Evolutionary conservation across 345 rosid genomes (phyloP).

Genomic region (Lepidium didymum): DNA sequence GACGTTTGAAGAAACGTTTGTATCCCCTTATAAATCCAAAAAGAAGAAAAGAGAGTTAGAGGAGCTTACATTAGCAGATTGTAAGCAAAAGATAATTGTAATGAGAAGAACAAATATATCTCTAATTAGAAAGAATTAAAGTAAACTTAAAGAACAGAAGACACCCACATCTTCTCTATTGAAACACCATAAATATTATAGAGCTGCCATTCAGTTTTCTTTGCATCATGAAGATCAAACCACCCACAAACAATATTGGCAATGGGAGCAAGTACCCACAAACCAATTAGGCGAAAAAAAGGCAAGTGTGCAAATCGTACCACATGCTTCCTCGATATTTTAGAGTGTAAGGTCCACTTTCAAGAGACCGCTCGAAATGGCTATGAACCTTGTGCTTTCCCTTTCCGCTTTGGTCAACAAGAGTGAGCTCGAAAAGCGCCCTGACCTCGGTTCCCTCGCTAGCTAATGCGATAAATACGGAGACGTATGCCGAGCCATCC

Average conservation of each 20-base stretch:
- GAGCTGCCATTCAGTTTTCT: background rate
- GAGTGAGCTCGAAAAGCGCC: slow-evolving; percentile 81
- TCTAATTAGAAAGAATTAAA: background rate
- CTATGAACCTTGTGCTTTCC: slow-evolving; percentile 86
- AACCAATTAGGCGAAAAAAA: background rate
- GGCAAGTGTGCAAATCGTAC: slow-evolving; percentile 27
- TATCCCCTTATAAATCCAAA: slow-evolving; percentile 62
- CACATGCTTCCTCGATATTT: slow-evolving; percentile 95
- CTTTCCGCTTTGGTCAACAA: slow-evolving; percentile 88
- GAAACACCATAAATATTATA: background rate
- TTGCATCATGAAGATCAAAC: background rate
- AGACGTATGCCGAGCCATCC: slow-evolving; percentile 66
- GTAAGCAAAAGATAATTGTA: background rate
- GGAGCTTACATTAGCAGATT: background rate
- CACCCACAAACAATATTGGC: background rate
- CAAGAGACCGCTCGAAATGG: slow-evolving; percentile 85
- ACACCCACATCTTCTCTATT: background rate
- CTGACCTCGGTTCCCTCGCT: slow-evolving; percentile 91
- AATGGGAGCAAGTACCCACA: background rate
- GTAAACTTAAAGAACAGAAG: background rate
- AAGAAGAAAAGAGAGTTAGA: background rate
- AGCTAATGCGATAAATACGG: slow-evolving; percentile 81
- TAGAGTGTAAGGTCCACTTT: slow-evolving; percentile 77
- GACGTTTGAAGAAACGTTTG: slow-evolving; percentile 79
- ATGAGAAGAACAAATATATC: background rate